Evolutionary conservation across 148 eudicot species (phyloP), one percentile per base, ranked within the genome.

Genomic region (Spergularia bocconei): DNA sequence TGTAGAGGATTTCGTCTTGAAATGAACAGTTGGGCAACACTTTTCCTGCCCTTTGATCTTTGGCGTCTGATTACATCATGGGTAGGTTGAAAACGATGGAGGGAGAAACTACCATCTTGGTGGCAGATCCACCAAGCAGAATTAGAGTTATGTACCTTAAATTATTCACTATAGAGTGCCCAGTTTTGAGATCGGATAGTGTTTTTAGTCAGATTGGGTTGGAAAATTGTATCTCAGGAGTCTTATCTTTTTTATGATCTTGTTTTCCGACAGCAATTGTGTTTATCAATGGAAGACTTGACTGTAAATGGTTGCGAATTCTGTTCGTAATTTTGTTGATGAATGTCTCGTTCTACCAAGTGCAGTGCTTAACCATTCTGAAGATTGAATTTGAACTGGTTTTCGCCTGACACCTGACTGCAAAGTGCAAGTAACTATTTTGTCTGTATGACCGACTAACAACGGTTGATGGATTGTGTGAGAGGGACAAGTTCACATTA

Each of bases 121-220:
- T 56, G 63, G 64, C 50, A 6, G 71, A 29, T 63, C 29, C 48
- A 36, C 38, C 61, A 36, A 15, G 39, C 12, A 13, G 56, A 21
- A 55, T 2, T 71, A 51, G 60, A 48, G 72, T 72, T 78, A 58
- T 72, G 58, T 78, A 6, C 70, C 48, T 55, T 63, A 29, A 51
- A 23, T 11, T 17, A 50, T 38, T 77, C 47, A 17, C 29, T 13
- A 67, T 68, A 48, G 41, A 50, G 55, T 13, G 0, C 33, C 13
- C 25, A 66, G 75, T 66, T 78, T 71, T 64, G 71, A 56, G 66
- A 78, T 60, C 16, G 48, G 51, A 12, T 19, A 52, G 62, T 12
- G 8, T 16, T 50, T 38, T 3, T 39, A 52, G 50, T 73, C 57
- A 41, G 21, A 63, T 63, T 36, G 39, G 55, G 61, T 10, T 56